Evolutionary conservation across 371 early-diverging fungal genomes (phyloP).

Genomic region (Rhizopus delemar): DNA sequence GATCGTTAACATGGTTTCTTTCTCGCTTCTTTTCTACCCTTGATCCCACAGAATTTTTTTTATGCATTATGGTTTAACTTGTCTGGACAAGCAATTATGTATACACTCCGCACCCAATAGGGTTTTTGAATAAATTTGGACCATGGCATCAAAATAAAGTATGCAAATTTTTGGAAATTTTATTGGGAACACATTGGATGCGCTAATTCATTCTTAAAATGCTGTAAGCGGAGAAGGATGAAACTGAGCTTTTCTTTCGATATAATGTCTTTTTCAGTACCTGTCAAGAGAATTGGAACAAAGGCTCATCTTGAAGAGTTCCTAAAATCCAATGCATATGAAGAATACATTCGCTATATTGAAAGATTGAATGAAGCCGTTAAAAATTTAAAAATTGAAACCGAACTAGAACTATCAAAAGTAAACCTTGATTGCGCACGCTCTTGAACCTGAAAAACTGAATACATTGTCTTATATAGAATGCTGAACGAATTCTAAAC

Average conservation of each 20-base stretch:
- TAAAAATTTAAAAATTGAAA: constrained; percentile 61
- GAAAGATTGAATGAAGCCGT: constrained; percentile 71
- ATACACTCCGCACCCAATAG: no score
- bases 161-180: no score
- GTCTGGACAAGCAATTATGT: no score
- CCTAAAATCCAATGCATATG: constrained; percentile 65
- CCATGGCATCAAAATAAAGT: no score
- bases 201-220: no score
- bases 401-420: constrained; percentile 50
- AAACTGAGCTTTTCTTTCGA: no score
- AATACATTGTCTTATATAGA: constrained; percentile 32
- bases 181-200: no score
- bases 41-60: not conserved
- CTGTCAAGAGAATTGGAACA: constrained; percentile 77
- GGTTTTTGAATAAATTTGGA: no score
- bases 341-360: constrained; percentile 69
- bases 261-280: constrained; percentile 32
- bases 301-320: constrained; percentile 84
- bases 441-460: not conserved
- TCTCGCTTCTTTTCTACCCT: no score
- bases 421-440: constrained; percentile 22
- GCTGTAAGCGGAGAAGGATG: no score
- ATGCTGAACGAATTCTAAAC: constrained; percentile 57
- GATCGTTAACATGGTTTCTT: no score
- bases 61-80: no score